Evolutionary conservation across 208 protist genomes (phyloP).

Genomic region (Leishmania braziliensis): DNA sequence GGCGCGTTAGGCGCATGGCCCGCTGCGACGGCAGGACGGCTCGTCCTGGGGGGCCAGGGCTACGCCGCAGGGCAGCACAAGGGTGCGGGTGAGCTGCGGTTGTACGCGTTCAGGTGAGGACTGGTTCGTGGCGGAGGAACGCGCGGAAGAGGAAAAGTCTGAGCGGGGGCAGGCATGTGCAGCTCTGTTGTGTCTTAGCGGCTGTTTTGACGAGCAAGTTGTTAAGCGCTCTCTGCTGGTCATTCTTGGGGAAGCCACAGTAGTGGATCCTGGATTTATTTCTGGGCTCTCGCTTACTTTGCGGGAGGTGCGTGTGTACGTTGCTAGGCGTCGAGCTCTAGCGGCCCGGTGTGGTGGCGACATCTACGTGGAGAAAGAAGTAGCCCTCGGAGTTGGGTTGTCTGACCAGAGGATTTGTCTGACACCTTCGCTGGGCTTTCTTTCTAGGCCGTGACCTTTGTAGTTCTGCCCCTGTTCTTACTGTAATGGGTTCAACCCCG

Average conservation of each 20-base stretch:
- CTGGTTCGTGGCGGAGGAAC: background rate
- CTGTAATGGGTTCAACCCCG: too few species aligned
- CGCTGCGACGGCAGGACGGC: background rate
- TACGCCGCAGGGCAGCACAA: background rate
- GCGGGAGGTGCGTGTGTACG: too few species aligned
- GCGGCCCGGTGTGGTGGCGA: background rate
- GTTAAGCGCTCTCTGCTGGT: too few species aligned
- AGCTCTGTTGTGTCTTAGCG: too few species aligned
- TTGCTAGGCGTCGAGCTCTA: background rate
- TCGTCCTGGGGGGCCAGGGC: background rate
- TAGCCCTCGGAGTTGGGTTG: too few species aligned
- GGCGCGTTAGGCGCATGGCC: background rate
- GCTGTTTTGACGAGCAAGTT: too few species aligned
- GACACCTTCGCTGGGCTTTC: background rate
- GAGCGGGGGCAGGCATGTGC: too few species aligned
- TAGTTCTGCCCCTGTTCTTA: too few species aligned
- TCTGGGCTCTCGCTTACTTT: too few species aligned
- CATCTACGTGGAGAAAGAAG: background rate
- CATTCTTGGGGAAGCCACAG: too few species aligned
- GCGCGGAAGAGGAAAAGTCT: too few species aligned
- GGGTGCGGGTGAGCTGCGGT: background rate
- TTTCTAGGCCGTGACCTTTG: background rate
- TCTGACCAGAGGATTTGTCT: background rate
- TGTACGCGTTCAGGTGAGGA: background rate
- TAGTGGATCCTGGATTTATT: too few species aligned